A percentile compares a stretch with the other conserved stretches of the same genome.
These are phyloP conservation scores for Cladosporium sp. DNA, from an alignment of 2,329 filamentous ascomycete species.

Conservation along the genomic window DNA sequence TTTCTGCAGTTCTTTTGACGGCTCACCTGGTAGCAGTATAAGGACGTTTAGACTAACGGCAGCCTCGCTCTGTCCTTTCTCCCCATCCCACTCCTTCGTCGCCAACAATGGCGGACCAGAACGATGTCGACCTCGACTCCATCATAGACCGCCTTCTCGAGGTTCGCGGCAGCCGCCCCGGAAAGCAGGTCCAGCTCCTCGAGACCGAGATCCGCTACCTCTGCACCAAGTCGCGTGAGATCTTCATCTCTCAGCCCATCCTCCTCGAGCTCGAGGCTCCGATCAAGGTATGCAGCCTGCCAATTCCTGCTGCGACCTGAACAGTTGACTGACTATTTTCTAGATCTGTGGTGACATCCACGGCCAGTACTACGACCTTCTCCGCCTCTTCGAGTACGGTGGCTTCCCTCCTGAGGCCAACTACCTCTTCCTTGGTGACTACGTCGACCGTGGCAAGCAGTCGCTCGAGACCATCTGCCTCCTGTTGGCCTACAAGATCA, in stretches of 20 bases:
- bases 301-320: background rate
- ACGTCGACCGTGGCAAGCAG: slow-evolving; percentile 98
- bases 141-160: slow-evolving; percentile 98
- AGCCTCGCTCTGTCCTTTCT: slow-evolving; percentile 1
- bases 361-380: slow-evolving; percentile 96
- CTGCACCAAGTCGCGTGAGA: slow-evolving; percentile 97
- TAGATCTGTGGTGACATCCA: slow-evolving; percentile 99
- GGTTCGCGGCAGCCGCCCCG: slow-evolving; percentile 93
- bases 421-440: slow-evolving; percentile 98
- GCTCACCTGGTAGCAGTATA: background rate
- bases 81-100: background rate
- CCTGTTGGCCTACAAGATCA: slow-evolving; percentile 97
- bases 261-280: slow-evolving; percentile 95
- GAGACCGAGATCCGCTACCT: slow-evolving; percentile 95
- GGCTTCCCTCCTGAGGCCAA: slow-evolving; percentile 98
- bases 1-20: slow-evolving; percentile 5
- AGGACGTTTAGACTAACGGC: slow-evolving; percentile 9
- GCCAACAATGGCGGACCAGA: slow-evolving; percentile 60
- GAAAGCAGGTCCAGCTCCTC: slow-evolving; percentile 95
- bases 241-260: slow-evolving; percentile 99
- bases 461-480: slow-evolving; percentile 98
- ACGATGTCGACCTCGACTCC: slow-evolving; percentile 97
- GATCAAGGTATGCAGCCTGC: slow-evolving; percentile 71
- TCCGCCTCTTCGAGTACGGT: slow-evolving; percentile 96
- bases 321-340: slow-evolving; percentile 12